These are phyloP conservation scores for Umbelopsis isabellina DNA, from an alignment of 192 early-diverging fungal genomes.

Conservation along the genomic window DNA sequence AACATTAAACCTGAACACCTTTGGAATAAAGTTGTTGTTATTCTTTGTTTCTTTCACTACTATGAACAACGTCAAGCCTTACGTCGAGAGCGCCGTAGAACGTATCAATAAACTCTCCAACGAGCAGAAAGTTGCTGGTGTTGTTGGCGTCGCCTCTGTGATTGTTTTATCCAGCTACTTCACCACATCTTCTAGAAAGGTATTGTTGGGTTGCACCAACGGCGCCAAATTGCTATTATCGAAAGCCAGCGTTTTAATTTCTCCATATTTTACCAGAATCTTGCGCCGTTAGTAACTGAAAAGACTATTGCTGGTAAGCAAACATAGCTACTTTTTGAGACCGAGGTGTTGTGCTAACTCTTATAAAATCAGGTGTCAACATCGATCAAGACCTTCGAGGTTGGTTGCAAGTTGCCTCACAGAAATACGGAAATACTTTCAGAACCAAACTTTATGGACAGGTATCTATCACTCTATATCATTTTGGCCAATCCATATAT, in stretches of 20 bases:
- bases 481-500: neutral
- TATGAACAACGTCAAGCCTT: neutral
- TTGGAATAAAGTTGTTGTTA: neutral
- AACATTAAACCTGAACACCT: too few relatives aligned
- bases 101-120: neutral
- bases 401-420: neutral
- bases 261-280: neutral
- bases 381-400: conserved; percentile 1
- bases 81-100: neutral
- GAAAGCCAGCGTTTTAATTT: neutral
- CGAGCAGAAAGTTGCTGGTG: neutral
- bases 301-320: neutral
- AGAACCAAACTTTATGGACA: conserved; percentile 9
- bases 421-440: conserved; percentile 13
- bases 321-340: neutral
- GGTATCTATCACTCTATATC: neutral
- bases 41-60: neutral
- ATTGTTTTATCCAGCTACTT: neutral
- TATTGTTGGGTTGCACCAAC: neutral
- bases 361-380: neutral
- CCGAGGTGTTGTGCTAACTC: neutral
- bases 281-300: conserved; percentile 1
- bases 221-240: neutral
- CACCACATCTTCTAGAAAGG: neutral
- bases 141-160: neutral